These are phyloP conservation scores for Prunus persica DNA, from an alignment of 306 rosid species.

Conservation along the genomic window DNA sequence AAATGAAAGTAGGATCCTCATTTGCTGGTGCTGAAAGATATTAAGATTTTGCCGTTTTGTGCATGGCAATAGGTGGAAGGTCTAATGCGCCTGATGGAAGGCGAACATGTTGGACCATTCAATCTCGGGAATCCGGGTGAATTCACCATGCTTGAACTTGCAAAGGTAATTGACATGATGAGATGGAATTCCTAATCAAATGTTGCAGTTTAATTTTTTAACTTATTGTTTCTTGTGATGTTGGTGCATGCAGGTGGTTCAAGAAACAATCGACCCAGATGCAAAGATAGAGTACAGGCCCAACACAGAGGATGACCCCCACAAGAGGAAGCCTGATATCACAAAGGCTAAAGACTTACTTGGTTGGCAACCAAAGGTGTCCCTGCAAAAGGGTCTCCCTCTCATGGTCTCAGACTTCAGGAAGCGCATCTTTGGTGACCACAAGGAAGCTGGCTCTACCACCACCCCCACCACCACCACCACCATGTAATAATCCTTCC, in stretches of 20 bases:
- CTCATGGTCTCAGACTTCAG: conserved; percentile 91
- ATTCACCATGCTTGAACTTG: conserved; percentile 99
- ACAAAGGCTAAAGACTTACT: conserved; percentile 73
- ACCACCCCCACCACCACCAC: conserved; percentile 32
- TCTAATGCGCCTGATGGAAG: conserved; percentile 96
- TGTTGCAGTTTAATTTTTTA: not conserved
- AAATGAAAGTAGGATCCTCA: not conserved
- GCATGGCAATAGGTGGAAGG: conserved; percentile 75
- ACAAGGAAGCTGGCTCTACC: conserved; percentile 51
- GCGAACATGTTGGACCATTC: conserved; percentile 98
- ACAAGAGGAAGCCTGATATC: conserved; percentile 96
- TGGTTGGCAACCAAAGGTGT: conserved; percentile 94
- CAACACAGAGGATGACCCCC: conserved; percentile 96
- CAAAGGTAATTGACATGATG: conserved; percentile 50
- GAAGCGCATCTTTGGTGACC: conserved; percentile 93
- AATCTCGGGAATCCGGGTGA: conserved; percentile 98
- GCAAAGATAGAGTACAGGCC: conserved; percentile 86
- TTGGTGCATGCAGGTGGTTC: conserved; percentile 68
- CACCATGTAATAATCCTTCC: conserved; percentile 23
- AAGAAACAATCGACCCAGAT: conserved; percentile 90
- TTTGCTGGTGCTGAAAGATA: not conserved
- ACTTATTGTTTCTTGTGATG: not conserved
- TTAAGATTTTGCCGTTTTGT: not conserved
- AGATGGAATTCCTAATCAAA: not conserved
- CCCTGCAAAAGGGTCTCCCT: conserved; percentile 87